Evolutionary conservation across 2,329 filamentous ascomycete species (phyloP), one percentile per base, ranked within the genome.

Genomic region (Thielaviopsis musarum): DNA sequence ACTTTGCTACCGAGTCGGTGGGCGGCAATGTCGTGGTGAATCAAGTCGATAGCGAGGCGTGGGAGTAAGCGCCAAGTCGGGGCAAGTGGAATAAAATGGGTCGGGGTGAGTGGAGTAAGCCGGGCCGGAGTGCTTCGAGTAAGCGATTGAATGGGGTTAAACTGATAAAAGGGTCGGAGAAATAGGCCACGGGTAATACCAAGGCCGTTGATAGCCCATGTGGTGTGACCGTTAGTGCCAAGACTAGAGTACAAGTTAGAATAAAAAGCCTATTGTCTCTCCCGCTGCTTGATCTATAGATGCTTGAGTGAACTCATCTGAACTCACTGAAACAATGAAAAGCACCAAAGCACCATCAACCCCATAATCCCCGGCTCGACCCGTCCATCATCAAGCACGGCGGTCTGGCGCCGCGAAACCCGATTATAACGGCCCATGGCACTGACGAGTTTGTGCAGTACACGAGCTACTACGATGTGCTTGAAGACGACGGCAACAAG

Each of bases 1-100:
- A 77, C 63, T 75, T 70, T 66, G 76, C 75, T 0, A 77, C 75
- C 0, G 67, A 68, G 52, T 38, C 54, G 1, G 19, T 67, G 17
- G 66, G 66, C 0, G 67, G 66, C 9, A 63, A 61, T 1, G 52
- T 65, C 24, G 19, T 60, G 34, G 62, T 64, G 10, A 62, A 62
- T 58, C 56, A 59, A 19, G 62, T 63, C 19, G 54, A 51, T 21
- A 59, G 55, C 19, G 49, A 62, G 19, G 26, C 12, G 12, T 52
- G 28, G 49, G 38, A 38, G 19, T 53, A 30, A 24, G 13, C 10
- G n/a, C n/a, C 3, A 9, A 9, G 38, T 17, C 38, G 38, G 38
- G 13, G 34, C 7, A 7, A 34, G 30, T 34, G 30, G 9, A 34
- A 10, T 34, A 34, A 34, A n/a, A n/a, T 5, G n/a, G 19, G 38